Evolutionary conservation across 192 early-diverging fungal genomes (phyloP), one percentile per base, ranked within the genome.

Genomic region (Cladochytrium replicatum): DNA sequence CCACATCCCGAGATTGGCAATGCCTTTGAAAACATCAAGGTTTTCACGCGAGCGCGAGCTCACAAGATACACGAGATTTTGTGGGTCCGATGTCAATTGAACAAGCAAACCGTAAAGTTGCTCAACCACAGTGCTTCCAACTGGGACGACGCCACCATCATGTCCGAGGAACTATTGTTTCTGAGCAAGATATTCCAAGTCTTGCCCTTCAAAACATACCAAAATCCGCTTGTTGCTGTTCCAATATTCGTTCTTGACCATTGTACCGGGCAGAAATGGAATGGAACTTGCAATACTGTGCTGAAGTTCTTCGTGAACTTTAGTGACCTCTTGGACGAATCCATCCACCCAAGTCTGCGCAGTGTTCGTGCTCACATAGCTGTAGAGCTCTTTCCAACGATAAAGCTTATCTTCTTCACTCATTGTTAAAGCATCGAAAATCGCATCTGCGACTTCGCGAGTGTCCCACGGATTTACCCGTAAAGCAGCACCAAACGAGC

Each of bases 401-500:
- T 44, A 47, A n/a, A 21, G 41, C 44, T 76, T 76, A 21, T 72
- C 71, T 42, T 72, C 69, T 3, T 48, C 47, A 19, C 15, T 31
- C 71, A 72, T 72, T 2, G 13, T 49, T 23, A 72, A 32, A 1
- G 71, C 63, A 4, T 72, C 69, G 30, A 60, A 28, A 32, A 72
- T 73, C 6, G 68, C 59, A 6, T 52, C 56, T 4, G 69, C 62
- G 3, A 72, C 71, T 47, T 72, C 64, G 13, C 43, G 50, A 11
- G 55, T 41, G 42, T 77, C 71, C 74, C 74, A 77, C n/a, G 74
- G 74, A 57, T 77, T 77, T 29, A 75, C 66, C 1, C 74, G 58
- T 29, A 77, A 44, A 4, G 72, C 69, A 2, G 74, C 69, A 26
- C 74, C 74, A 43, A 77, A 72, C 27, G 54, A 63, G n/a, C 65